These are phyloP conservation scores for Chlorophyllum brunneum DNA, from an alignment of 768 basidiomycete species.

Conservation along the genomic window DNA sequence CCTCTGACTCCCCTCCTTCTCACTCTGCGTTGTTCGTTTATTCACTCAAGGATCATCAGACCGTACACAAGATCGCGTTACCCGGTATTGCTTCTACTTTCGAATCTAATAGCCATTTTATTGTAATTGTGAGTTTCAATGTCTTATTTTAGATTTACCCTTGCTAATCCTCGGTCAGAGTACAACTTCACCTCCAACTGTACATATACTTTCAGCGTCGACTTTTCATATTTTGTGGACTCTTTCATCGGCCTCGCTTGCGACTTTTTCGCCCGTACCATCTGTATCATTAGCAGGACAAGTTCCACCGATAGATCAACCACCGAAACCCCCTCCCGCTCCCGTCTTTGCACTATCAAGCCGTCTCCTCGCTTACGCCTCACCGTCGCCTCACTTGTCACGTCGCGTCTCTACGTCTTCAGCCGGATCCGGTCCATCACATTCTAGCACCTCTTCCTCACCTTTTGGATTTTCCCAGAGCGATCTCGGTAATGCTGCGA, in stretches of 20 bases:
- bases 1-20: constrained; percentile 14
- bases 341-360: constrained; percentile 59
- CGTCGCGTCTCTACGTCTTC: constrained; percentile 3
- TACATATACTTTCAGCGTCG: constrained; percentile 54
- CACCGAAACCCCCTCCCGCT: constrained; percentile 17
- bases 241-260: constrained; percentile 43
- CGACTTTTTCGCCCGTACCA: constrained; percentile 37
- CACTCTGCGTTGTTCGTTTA: constrained; percentile 24
- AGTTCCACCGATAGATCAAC: neutral
- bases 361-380: constrained; percentile 60
- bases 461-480: constrained; percentile 30
- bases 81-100: constrained; percentile 39
- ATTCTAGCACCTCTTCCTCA: constrained; percentile 17
- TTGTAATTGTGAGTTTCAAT: constrained; percentile 50
- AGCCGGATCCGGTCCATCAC: constrained; percentile 15
- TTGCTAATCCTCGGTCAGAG: constrained; percentile 35
- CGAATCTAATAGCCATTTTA: constrained; percentile 42
- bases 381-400: constrained; percentile 15
- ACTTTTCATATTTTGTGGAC: constrained; percentile 49
- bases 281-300: constrained; percentile 16
- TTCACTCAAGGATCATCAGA: constrained; percentile 35
- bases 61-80: constrained; percentile 45
- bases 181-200: constrained; percentile 48
- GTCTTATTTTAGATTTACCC: constrained; percentile 2
- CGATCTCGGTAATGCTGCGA: constrained; percentile 50